Conservation (phyloP, 805 yeast genomes). For the Ogataea saltuana region DNA sequence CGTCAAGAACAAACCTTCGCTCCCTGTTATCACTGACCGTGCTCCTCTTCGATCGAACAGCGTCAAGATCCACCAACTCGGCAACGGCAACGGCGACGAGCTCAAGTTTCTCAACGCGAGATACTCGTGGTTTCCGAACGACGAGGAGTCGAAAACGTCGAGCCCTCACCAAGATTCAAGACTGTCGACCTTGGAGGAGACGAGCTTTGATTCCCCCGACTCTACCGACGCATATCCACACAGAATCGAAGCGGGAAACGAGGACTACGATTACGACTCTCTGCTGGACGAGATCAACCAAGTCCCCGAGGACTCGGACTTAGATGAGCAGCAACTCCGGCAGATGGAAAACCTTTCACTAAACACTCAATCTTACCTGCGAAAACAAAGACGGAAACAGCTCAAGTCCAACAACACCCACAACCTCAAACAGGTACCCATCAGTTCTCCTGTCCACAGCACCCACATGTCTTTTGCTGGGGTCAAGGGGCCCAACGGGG, state of each 20-base stretch:
- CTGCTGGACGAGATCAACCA: conserved; percentile 39
- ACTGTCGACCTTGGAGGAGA: not conserved
- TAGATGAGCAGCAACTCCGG: conserved; percentile 17
- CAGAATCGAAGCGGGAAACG: not conserved
- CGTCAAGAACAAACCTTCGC: too few species aligned
- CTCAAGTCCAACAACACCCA: conserved; percentile 8
- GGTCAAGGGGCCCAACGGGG: too few species aligned
- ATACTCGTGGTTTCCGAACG: conserved; percentile 34
- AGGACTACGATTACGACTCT: conserved; percentile 25
- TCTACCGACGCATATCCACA: not conserved
- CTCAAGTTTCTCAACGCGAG: conserved; percentile 23
- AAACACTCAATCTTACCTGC: conserved; percentile 1
- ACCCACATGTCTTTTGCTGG: too few species aligned
- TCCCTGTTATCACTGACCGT: not conserved
- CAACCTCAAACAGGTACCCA: not conserved
- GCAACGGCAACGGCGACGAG: conserved; percentile 18
- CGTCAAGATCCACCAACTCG: conserved; percentile 26
- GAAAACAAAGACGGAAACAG: conserved; percentile 14
- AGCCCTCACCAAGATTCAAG: not conserved
- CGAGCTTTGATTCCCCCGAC: not conserved
- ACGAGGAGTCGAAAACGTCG: conserved; percentile 16
- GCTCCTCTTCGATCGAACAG: conserved; percentile 7
- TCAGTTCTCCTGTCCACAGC: conserved; percentile 3
- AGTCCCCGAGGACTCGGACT: conserved; percentile 40
- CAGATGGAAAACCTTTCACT: conserved; percentile 3